Conservation (phyloP, 2,329 filamentous ascomycete genomes). For the Ceratocystis harringtonii region DNA sequence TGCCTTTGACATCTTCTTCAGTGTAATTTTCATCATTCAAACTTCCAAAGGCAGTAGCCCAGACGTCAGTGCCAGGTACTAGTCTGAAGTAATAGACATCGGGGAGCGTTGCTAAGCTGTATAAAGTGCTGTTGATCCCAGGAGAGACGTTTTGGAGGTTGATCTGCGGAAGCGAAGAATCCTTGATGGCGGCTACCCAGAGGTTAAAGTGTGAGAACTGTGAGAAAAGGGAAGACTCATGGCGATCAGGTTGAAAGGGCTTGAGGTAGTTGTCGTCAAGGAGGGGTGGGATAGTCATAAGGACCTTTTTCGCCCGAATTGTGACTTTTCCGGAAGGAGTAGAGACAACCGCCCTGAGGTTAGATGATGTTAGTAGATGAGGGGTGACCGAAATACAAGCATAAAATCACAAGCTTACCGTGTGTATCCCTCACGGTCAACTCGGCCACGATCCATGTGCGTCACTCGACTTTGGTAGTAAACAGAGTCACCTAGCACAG, state of each 20-base stretch:
- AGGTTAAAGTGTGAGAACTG: slow-evolving; percentile 9
- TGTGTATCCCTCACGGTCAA: slow-evolving; percentile 66
- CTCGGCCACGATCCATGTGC: slow-evolving; percentile 74
- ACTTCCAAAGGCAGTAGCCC: slow-evolving; percentile 15
- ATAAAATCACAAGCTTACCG: slow-evolving; percentile 42
- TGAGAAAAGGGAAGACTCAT: slow-evolving; percentile 12
- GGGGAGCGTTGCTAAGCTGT: slow-evolving; percentile 9
- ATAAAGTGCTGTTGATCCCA: slow-evolving; percentile 14
- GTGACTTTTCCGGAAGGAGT: slow-evolving; percentile 52
- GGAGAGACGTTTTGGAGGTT: slow-evolving; percentile 6
- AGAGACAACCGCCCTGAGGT: slow-evolving; percentile 58
- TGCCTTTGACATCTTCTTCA: slow-evolving; percentile 16
- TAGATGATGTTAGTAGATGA: slow-evolving; percentile 71
- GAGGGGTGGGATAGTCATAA: slow-evolving; percentile 68
- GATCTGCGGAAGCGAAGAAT: background rate
- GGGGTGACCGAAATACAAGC: slow-evolving; percentile 51
- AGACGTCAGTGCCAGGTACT: background rate
- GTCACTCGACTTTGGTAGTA: slow-evolving; percentile 90
- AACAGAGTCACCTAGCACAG: slow-evolving; percentile 65
- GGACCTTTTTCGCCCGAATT: slow-evolving; percentile 63
- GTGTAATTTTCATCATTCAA: slow-evolving; percentile 14
- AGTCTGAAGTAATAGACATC: slow-evolving; percentile 3
- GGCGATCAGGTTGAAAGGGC: slow-evolving; percentile 19
- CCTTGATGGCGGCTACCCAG: slow-evolving; percentile 3
- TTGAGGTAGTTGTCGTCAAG: slow-evolving; percentile 31